These are phyloP conservation scores for Ensete glaucum DNA, from an alignment of 176 grass and related monocot species.

Conservation along the genomic window DNA sequence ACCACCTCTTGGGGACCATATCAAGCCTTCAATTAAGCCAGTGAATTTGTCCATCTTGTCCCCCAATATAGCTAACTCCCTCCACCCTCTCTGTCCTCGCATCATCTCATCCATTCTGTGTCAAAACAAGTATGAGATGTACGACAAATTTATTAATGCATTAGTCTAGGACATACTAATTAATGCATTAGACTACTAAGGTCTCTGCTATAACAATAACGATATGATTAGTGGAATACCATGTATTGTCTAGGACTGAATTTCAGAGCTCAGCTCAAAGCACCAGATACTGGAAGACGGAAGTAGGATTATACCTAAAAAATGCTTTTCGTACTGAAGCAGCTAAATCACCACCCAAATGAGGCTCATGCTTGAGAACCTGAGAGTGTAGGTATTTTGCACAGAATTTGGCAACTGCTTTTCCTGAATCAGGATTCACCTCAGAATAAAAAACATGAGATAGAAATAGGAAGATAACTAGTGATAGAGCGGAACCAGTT, in stretches of 20 bases:
- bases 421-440: constrained; percentile 47
- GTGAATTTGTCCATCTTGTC: constrained; percentile 87
- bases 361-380: constrained; percentile 59
- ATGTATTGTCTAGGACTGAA: not conserved
- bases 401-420: constrained; percentile 91
- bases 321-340: constrained; percentile 56
- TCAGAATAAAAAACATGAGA: not conserved
- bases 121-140: constrained; percentile 21
- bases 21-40: constrained; percentile 82
- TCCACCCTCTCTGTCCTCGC: constrained; percentile 91
- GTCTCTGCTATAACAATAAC: too few species aligned
- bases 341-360: constrained; percentile 58
- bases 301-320: constrained; percentile 51
- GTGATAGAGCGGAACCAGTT: not conserved
- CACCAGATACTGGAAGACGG: not conserved
- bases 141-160: not conserved
- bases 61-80: constrained; percentile 75
- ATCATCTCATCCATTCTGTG: constrained; percentile 99
- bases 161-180: not conserved
- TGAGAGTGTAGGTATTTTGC: constrained; percentile 79
- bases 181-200: not conserved
- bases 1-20: constrained; percentile 77
- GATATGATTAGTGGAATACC: too few species aligned
- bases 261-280: not conserved
- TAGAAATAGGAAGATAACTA: not conserved